These are phyloP conservation scores for Lichtheimia corymbifera DNA, from an alignment of 371 early-diverging fungal species.

Conservation along the genomic window DNA sequence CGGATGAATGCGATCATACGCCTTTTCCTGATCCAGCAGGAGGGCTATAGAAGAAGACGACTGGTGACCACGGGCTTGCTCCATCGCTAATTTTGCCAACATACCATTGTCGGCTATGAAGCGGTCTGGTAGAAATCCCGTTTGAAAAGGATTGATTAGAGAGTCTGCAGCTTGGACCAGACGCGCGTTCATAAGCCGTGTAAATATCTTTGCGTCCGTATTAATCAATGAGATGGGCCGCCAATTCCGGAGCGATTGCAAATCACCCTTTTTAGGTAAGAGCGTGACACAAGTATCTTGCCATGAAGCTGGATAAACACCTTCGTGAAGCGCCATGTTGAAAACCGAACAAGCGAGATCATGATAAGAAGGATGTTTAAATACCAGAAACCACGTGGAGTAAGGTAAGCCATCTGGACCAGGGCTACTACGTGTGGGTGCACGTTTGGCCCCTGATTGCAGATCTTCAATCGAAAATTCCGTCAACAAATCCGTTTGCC, in stretches of 20 bases:
- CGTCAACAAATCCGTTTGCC: background rate
- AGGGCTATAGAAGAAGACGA: background rate
- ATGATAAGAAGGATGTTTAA: slow-evolving; percentile 4
- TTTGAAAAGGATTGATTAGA: slow-evolving; percentile 11
- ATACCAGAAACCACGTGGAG: slow-evolving; percentile 6
- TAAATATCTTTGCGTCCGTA: slow-evolving; percentile 19
- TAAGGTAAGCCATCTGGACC: slow-evolving; percentile 14
- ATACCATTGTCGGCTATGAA: slow-evolving; percentile 14
- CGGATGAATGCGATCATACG: slow-evolving; percentile 5
- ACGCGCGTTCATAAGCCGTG: slow-evolving; percentile 13
- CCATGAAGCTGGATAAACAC: slow-evolving; percentile 24
- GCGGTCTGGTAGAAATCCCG: slow-evolving; percentile 9
- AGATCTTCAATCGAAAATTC: slow-evolving; percentile 13
- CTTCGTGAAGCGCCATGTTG: slow-evolving; percentile 15
- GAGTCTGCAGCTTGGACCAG: background rate
- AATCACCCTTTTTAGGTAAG: slow-evolving; percentile 23
- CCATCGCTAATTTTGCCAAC: slow-evolving; percentile 1
- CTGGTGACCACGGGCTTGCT: background rate
- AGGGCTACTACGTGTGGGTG: slow-evolving; percentile 6
- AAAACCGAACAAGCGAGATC: slow-evolving; percentile 7
- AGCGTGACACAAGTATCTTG: slow-evolving; percentile 16
- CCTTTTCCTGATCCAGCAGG: background rate
- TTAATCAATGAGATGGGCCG: slow-evolving; percentile 26
- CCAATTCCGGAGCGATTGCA: slow-evolving; percentile 22
- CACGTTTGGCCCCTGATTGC: background rate